Conservation (phyloP, 1,284 basidiomycete genomes). For the Apiotrichum siamense region DNA sequence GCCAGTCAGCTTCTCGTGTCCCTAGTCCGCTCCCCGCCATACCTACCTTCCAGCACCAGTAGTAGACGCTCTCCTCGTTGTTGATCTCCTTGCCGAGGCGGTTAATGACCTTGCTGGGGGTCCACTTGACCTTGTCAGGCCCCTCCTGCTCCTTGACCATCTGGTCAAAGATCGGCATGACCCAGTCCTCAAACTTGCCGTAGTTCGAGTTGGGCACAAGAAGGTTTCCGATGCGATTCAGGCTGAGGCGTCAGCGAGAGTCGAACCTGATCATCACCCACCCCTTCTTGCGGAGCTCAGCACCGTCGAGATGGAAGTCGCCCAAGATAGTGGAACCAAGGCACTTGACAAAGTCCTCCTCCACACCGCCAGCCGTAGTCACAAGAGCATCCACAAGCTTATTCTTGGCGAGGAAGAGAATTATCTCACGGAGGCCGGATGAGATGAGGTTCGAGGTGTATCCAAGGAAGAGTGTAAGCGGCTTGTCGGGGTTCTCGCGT, state of each 20-base stretch:
- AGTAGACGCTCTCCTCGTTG: conserved; percentile 94
- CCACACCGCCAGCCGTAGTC: conserved; percentile 96
- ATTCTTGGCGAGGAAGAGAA: conserved; percentile 89
- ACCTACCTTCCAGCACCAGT: conserved; percentile 96
- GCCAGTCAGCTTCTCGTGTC: not conserved
- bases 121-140: conserved; percentile 56
- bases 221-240: conserved; percentile 98
- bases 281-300: conserved; percentile 75
- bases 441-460: conserved; percentile 99
- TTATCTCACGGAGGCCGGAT: conserved; percentile 89
- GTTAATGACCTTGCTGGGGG: conserved; percentile 87
- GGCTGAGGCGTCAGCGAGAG: conserved; percentile 33
- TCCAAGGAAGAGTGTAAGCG: conserved; percentile 77
- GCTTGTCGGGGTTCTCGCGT: conserved; percentile 36
- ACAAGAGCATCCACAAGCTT: conserved; percentile 84
- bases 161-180: conserved; percentile 83
- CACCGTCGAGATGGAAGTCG: conserved; percentile 87
- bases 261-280: conserved; percentile 18
- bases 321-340: conserved; percentile 92
- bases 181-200: conserved; percentile 99
- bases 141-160: conserved; percentile 82
- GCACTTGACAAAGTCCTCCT: conserved; percentile 99
- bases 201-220: conserved; percentile 98
- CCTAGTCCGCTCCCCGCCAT: not conserved
- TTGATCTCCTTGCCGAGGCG: conserved; percentile 91